phyloP scores from a whole-genome alignment of 495 filamentous ascomycete genomes.

The Jackrogersella minutella region DNA sequence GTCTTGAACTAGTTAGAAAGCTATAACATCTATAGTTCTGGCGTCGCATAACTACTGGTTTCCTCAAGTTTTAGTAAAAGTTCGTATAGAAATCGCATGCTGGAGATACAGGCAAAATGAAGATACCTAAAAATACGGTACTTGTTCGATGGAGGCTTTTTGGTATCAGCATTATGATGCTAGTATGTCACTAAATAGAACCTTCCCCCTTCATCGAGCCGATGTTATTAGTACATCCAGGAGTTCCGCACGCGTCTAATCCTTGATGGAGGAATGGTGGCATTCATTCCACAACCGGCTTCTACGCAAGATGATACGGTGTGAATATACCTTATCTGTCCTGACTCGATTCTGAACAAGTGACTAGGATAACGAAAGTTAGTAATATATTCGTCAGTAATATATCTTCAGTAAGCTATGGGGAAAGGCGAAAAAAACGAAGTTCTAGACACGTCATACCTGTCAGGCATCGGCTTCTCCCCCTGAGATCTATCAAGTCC shows the following conservation, averaged over 20 bases:
- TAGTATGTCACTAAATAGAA: too few species aligned
- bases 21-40: too few species aligned
- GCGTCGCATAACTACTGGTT: too few species aligned
- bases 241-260: conserved; percentile 3
- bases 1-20: too few species aligned
- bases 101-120: too few species aligned
- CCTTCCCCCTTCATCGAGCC: too few species aligned
- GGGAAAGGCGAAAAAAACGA: neutral
- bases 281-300: conserved; percentile 46
- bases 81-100: too few species aligned
- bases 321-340: conserved; percentile 51
- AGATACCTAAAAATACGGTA: too few species aligned
- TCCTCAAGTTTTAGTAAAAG: too few species aligned
- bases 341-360: conserved; percentile 49
- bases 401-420: neutral
- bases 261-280: conserved; percentile 29
- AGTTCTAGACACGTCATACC: neutral
- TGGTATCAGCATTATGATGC: too few species aligned
- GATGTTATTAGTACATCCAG: neutral
- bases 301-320: conserved; percentile 47
- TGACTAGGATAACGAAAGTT: conserved; percentile 29
- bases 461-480: conserved; percentile 44
- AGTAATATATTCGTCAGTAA: neutral
- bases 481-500: conserved; percentile 47
- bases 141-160: too few species aligned